Base-by-base conservation (phyloP, 139 green algal species). In the Micractinium sp. region DNA sequence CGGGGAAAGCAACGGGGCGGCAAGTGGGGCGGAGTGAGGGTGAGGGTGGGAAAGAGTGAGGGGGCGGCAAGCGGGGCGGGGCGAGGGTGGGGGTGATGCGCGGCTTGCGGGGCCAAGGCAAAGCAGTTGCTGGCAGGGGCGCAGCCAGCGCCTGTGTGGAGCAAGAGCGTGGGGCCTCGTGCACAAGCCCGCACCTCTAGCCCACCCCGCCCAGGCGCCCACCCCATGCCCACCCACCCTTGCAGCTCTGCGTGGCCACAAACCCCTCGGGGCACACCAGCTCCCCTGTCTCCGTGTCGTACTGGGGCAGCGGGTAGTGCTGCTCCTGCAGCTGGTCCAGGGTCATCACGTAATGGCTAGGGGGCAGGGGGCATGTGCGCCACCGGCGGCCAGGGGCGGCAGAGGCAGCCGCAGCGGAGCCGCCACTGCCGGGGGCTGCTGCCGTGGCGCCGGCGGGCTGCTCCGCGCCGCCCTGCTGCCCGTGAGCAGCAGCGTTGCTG, bases 221-320 rank as follows among this genome's bases (percentile, higher is more conserved):
- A 36, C 69, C 25, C 69, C 27, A 19, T 2, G 1, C 31, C 3
- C 69, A 23, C 87, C 16, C 66, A 86, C 87, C 78, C 53, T 31
- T 47, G 78, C 63, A 80, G 38, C 63, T 1, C 61, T 85, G 20
- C 0, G 82, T 91, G 61, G 74, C 60, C 29, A 69, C 60, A 33
- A 66, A 69, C 38, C 39, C 69, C 67, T 74, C 41, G 4, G 75
- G 53, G 79, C 73, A 75, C 47, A 63, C 75, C 47, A 60, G 78
- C 76, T 85, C 39, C 22, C 83, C 87, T 19, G 3, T 77, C 1
- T 39, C 83, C 27, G 73, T 63, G 16, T 80, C 82, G 27, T 84
- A 23, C 29, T 61, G 31, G 13, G 83, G 76, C 77, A 88, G 66
- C 60, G 88, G 88, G 82, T 90, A 90, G 80, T 36, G 53, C 67